Base-by-base conservation (phyloP, 2,329 filamentous ascomycete genomes). In the Fusarium verticillioides region DNA sequence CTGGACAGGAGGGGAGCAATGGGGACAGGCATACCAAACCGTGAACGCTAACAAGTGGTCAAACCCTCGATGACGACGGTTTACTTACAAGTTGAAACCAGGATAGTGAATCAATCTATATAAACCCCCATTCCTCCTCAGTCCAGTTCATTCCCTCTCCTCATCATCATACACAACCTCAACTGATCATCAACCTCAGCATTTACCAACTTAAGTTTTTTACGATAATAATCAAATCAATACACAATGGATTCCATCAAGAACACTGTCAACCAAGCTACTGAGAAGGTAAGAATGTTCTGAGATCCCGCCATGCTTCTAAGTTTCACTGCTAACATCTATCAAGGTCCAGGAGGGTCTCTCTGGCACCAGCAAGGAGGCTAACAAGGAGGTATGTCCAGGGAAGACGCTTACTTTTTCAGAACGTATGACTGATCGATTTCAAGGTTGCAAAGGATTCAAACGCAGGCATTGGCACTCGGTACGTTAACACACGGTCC, bases 341-440 rank as follows among this genome's bases (percentile, higher is more conserved):
- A n/a, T 92, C 86, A 84, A 85, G 78, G 82, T 90, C 80, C 86
- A 91, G 85, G 84, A 90, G 81, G 84, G 85, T 69, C 80, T 85
- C 72, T 84, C 84, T 70, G 85, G 87, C 75, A 84, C 87, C 70
- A 89, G 86, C 84, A 92, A 93, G 89, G 90, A 92, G 84, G 85
- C 85, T 85, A 92, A 93, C 88, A 92, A 93, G 88, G 80, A 87
- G 75, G 49, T 53, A 26, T 26, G 49, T 9, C 32, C 16, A 9
- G 7, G 28, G 46, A 49, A 16, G 15, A n/a, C 19, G n/a, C 47
- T 23, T 19, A 7, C 6, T 9, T 18, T 23, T 43, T 43, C 42
- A 26, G 23, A 26, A 26, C 42, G 10, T 18, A 26, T 18, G 23
- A 18, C 10, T 44, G 2, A 44, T 26, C 42, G 18, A 26, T 18